Percentiles rank a stretch among this genome's conserved stretches.
Evolutionary conservation across 768 basidiomycete genomes (phyloP).

Genomic region (Termitomyces sp.): DNA sequence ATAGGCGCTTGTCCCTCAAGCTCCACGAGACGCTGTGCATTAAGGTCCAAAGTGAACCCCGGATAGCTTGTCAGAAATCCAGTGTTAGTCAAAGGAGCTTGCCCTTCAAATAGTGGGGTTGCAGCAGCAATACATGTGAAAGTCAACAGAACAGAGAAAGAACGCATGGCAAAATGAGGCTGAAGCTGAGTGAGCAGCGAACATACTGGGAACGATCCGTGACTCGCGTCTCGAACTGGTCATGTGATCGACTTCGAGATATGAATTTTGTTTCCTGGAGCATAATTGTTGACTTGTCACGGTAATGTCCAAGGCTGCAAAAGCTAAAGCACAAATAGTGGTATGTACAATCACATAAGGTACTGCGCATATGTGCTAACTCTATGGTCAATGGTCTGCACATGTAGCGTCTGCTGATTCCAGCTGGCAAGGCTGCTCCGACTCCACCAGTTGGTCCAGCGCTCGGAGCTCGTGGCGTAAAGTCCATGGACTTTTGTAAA

Average conservation of each 20-base stretch:
- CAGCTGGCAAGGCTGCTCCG: conserved; percentile 93
- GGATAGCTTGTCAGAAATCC: conserved; percentile 29
- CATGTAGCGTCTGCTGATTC: conserved; percentile 73
- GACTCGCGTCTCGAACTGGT: background rate
- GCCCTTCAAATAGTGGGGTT: conserved; percentile 32
- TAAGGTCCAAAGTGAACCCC: conserved; percentile 71
- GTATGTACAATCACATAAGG: conserved; percentile 37
- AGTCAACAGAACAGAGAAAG: conserved; percentile 36
- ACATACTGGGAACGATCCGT: background rate
- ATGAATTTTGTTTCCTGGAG: background rate
- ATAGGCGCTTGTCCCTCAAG: conserved; percentile 64
- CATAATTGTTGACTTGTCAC: conserved; percentile 1
- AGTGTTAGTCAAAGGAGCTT: conserved; percentile 30
- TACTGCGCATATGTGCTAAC: conserved; percentile 6
- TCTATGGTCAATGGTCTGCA: conserved; percentile 5
- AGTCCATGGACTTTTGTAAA: conserved; percentile 99
- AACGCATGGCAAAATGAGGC: conserved; percentile 39
- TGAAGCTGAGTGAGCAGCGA: background rate
- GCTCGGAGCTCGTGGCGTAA: conserved; percentile 95
- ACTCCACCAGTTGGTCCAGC: conserved; percentile 97
- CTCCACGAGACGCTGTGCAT: conserved; percentile 69
- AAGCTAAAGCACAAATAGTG: conserved; percentile 69
- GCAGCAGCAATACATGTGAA: conserved; percentile 39
- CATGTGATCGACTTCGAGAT: conserved; percentile 3
- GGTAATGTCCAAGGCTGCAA: conserved; percentile 64